A percentile compares a stretch with the other conserved stretches of the same genome.
These are phyloP conservation scores for Peniophora sp. DNA, from an alignment of 1,284 basidiomycete species.

Conservation along the genomic window DNA sequence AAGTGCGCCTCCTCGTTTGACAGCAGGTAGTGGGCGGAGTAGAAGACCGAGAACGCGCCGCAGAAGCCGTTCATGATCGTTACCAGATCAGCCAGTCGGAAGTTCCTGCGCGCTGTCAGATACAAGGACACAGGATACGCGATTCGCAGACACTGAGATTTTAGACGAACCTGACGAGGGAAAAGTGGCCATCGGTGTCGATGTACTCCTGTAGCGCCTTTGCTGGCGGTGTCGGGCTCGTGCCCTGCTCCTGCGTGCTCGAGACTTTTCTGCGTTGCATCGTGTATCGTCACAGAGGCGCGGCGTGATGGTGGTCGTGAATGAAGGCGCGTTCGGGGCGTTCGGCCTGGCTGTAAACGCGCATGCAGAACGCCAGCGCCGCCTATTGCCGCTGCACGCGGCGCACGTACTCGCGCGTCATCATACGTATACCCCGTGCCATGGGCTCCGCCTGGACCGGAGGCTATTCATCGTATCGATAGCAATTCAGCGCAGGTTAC, in stretches of 20 bases:
- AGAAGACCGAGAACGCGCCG: slow-evolving; percentile 93
- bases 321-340: neutral
- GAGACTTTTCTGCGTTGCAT: neutral
- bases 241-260: neutral
- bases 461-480: too few relatives aligned
- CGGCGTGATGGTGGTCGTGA: neutral
- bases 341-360: too few relatives aligned
- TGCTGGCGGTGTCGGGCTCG: slow-evolving; percentile 18
- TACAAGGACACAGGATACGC: neutral
- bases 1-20: slow-evolving; percentile 78
- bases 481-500: too few relatives aligned
- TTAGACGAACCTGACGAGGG: slow-evolving; percentile 73
- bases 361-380: too few relatives aligned
- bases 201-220: slow-evolving; percentile 69
- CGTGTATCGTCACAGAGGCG: neutral
- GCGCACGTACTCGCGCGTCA: too few relatives aligned
- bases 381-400: too few relatives aligned
- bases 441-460: too few relatives aligned
- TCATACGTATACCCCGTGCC: too few relatives aligned
- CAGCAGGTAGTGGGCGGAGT: slow-evolving; percentile 81
- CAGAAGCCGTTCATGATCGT: slow-evolving; percentile 99
- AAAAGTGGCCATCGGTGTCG: slow-evolving; percentile 89
- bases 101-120: slow-evolving; percentile 61
- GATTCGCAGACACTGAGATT: slow-evolving; percentile 5
- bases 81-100: slow-evolving; percentile 95